phyloP scores from a whole-genome alignment of 192 early-diverging fungal species.

The Phlyctochytrium planicorne region DNA sequence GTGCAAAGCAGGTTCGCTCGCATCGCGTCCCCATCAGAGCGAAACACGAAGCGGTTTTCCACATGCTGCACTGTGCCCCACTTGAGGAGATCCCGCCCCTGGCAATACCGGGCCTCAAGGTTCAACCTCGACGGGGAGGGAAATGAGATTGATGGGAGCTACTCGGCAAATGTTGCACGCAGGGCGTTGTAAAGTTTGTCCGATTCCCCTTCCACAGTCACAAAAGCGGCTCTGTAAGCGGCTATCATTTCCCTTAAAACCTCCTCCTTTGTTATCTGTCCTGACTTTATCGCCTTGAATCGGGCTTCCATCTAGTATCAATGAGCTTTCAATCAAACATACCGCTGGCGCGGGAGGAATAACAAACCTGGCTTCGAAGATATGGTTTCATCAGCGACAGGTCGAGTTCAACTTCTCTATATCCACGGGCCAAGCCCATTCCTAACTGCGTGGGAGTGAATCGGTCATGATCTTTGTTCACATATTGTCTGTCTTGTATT shows the following conservation, averaged over 20 bases:
- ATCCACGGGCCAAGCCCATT: constrained; percentile 81
- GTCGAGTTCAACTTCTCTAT: constrained; percentile 84
- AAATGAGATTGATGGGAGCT: no score
- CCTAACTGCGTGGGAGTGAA: constrained; percentile 80
- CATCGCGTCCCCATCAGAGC: constrained; percentile 24
- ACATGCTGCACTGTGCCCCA: constrained; percentile 43
- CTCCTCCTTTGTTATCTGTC: constrained; percentile 58
- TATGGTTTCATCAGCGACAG: constrained; percentile 85
- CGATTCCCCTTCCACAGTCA: constrained; percentile 28
- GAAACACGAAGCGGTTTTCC: constrained; percentile 49
- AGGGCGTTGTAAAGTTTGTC: background rate
- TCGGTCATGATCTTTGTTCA: constrained; percentile 55
- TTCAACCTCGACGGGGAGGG: constrained; percentile 1
- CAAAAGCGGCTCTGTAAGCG: constrained; percentile 74
- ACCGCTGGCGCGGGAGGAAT: background rate
- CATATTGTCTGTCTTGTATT: constrained; percentile 86
- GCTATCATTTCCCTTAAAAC: constrained; percentile 67
- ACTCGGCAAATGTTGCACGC: background rate
- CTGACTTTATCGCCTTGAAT: constrained; percentile 72
- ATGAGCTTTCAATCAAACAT: background rate
- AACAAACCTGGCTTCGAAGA: constrained; percentile 68
- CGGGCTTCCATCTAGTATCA: constrained; percentile 69
- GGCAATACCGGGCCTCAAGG: constrained; percentile 22
- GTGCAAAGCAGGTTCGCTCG: constrained; percentile 13
- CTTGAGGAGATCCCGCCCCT: constrained; percentile 39